phyloP scores from a whole-genome alignment of 2,329 filamentous ascomycete species.

The Ophiostoma sp. region DNA sequence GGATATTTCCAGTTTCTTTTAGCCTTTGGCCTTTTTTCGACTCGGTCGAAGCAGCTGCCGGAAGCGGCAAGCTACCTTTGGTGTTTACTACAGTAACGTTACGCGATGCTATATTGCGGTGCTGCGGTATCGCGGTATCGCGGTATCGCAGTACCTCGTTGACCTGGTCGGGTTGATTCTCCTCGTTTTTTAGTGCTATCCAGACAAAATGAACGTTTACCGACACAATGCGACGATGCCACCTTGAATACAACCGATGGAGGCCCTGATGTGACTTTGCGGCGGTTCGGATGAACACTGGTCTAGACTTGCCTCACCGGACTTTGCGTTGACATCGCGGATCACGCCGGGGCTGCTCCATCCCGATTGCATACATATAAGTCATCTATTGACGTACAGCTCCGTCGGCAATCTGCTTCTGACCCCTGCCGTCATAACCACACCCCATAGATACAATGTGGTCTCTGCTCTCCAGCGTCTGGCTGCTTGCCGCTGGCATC shows the following conservation, averaged over 20 bases:
- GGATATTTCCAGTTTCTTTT: conserved; percentile 5
- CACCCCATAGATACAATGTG: neutral
- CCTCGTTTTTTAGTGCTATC: neutral
- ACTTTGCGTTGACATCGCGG: neutral
- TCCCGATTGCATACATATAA: too few relatives aligned
- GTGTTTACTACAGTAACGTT: neutral
- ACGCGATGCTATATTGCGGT: neutral
- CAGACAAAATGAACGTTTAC: neutral
- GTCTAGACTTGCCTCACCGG: conserved; percentile 1
- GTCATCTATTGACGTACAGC: neutral
- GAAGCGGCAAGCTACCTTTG: neutral
- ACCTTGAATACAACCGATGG: neutral
- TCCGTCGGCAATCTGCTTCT: neutral
- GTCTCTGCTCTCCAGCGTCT: neutral
- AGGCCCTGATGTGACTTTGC: neutral
- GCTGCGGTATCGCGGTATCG: neutral
- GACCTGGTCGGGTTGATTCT: neutral
- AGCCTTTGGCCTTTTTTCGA: neutral
- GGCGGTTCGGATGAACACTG: neutral
- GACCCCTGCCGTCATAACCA: neutral
- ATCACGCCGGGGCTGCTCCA: too few relatives aligned
- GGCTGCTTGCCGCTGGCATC: conserved; percentile 5
- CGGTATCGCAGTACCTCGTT: too few relatives aligned
- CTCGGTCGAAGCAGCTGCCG: neutral
- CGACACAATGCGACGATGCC: neutral